Evolutionary conservation across 2,329 filamentous ascomycete genomes (phyloP).

Genomic region (Ceratocystiopsis sp.): DNA sequence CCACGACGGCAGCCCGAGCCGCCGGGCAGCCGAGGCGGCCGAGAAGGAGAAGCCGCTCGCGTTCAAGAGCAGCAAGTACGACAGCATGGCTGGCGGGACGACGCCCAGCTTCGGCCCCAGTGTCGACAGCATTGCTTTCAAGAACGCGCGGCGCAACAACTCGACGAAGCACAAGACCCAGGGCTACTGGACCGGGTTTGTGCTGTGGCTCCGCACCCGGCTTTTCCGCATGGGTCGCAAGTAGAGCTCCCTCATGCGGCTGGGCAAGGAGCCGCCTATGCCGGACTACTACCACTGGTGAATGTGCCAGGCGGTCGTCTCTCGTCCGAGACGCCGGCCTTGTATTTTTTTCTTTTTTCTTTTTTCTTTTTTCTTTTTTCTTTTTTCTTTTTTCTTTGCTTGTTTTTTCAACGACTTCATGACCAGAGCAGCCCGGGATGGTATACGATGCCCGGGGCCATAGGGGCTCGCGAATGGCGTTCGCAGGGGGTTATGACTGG

Average conservation of each 20-base stretch:
- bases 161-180: conserved; percentile 43
- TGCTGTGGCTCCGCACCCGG: conserved; percentile 47
- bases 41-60: conserved; percentile 31
- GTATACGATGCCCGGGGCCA: too few relatives aligned
- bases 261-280: background rate
- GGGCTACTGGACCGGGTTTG: conserved; percentile 43
- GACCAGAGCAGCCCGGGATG: too few relatives aligned
- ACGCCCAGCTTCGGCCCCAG: conserved; percentile 17
- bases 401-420: background rate
- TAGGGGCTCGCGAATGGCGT: too few relatives aligned
- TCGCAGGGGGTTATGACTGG: too few relatives aligned
- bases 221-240: conserved; percentile 18
- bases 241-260: conserved; percentile 1
- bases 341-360: background rate
- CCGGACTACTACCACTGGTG: background rate
- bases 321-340: too few relatives aligned
- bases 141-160: conserved; percentile 24
- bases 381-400: background rate
- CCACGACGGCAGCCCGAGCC: conserved; percentile 5
- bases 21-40: conserved; percentile 2
- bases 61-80: conserved; percentile 30
- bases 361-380: background rate
- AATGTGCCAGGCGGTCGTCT: too few relatives aligned
- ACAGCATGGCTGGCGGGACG: conserved; percentile 20
- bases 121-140: conserved; percentile 28